A percentile compares a stretch with the other conserved stretches of the same genome.
Evolutionary conservation across 352 stramenopile species (phyloP).

Genomic region (Pythium sp.): DNA sequence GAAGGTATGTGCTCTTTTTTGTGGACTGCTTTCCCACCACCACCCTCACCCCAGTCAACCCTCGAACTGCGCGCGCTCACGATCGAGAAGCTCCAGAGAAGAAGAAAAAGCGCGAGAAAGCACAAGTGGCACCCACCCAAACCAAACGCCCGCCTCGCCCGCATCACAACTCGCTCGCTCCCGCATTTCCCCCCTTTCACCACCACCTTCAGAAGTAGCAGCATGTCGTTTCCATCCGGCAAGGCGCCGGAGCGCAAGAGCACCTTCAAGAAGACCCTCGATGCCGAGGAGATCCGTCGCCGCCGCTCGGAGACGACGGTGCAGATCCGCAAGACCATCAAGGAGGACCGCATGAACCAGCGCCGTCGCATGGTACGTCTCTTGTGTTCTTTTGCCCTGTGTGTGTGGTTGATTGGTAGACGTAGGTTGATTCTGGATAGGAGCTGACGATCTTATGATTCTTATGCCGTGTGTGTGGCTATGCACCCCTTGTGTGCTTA

Average conservation of each 20-base stretch:
- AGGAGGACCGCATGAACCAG: conserved; percentile 85
- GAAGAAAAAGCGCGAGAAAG: conserved; percentile 9
- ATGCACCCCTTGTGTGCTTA: not conserved
- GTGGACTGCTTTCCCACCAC: too few species aligned
- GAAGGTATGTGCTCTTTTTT: too few species aligned
- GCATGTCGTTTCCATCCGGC: conserved; percentile 68
- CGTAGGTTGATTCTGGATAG: not conserved
- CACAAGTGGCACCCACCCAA: conserved; percentile 6
- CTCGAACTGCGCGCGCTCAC: not conserved
- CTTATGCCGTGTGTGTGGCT: conserved; percentile 5
- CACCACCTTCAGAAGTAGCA: not conserved
- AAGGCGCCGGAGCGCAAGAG: conserved; percentile 79
- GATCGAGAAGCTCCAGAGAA: conserved; percentile 3
- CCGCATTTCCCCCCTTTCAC: not conserved
- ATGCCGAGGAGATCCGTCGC: conserved; percentile 69
- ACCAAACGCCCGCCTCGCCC: conserved; percentile 6
- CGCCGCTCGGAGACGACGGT: conserved; percentile 79
- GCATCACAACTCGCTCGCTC: not conserved
- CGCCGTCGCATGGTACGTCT: conserved; percentile 63
- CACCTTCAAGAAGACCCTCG: conserved; percentile 88
- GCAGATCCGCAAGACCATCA: conserved; percentile 87
- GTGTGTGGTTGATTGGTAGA: not conserved
- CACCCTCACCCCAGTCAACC: not conserved
- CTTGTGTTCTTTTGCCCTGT: conserved; percentile 17
- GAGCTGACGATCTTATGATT: conserved; percentile 11